Evolutionary conservation across 2,329 filamentous ascomycete genomes (phyloP).

Genomic region (Macrophomina tecta): DNA sequence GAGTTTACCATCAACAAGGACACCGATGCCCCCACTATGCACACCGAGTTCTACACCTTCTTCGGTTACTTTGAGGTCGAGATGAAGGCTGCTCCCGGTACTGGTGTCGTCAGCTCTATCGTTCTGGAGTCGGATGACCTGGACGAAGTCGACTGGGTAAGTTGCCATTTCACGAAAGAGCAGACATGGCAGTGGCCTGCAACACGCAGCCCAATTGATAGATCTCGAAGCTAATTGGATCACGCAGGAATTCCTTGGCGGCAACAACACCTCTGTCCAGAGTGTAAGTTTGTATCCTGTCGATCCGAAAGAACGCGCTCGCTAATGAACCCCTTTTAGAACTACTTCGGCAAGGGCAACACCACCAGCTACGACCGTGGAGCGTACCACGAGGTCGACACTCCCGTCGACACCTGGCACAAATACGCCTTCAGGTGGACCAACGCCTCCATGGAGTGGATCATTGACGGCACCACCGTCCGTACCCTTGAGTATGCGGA

Average conservation of each 20-base stretch:
- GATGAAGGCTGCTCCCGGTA: slow-evolving; percentile 32
- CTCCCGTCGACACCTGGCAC: slow-evolving; percentile 65
- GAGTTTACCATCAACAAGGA: slow-evolving; percentile 71
- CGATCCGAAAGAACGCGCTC: neutral
- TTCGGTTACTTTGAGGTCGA: slow-evolving; percentile 32
- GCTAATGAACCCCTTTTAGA: slow-evolving; percentile 50
- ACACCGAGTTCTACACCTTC: slow-evolving; percentile 34
- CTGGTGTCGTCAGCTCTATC: slow-evolving; percentile 30
- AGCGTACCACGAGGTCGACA: slow-evolving; percentile 63
- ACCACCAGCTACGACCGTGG: slow-evolving; percentile 74
- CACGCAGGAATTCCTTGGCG: slow-evolving; percentile 49
- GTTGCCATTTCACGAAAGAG: neutral
- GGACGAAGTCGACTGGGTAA: slow-evolving; percentile 33
- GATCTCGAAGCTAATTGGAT: neutral
- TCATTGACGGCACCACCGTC: slow-evolving; percentile 70
- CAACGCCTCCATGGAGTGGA: slow-evolving; percentile 68
- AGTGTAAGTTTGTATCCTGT: neutral
- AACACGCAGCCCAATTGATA: too few species aligned
- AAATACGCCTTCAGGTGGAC: slow-evolving; percentile 79
- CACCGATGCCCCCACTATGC: slow-evolving; percentile 66
- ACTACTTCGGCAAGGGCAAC: slow-evolving; percentile 78
- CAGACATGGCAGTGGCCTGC: too few species aligned
- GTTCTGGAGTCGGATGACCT: slow-evolving; percentile 31
- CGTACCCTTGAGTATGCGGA: slow-evolving; percentile 68
- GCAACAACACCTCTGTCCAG: slow-evolving; percentile 64